Evolutionary conservation across 805 yeast genomes (phyloP).

Genomic region (Metschnikowia cerradonensis): DNA sequence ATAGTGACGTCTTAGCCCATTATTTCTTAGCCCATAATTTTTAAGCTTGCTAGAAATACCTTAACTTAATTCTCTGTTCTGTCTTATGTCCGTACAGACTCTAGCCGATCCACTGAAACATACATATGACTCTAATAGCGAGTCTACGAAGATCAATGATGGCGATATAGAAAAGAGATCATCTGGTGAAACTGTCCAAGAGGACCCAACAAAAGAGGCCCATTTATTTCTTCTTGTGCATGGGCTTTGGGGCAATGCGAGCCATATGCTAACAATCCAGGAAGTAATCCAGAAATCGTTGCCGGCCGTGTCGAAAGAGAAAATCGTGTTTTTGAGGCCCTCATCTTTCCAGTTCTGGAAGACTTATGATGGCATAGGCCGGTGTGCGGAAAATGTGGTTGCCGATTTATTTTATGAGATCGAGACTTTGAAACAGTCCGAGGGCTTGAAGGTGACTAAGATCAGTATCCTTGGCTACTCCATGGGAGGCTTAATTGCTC

Average conservation of each 20-base stretch:
- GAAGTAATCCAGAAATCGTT: constrained; percentile 37
- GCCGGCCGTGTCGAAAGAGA: constrained; percentile 23
- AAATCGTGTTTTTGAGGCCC: constrained; percentile 34
- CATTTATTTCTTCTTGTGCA: constrained; percentile 41
- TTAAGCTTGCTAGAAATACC: background rate
- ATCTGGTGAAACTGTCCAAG: background rate
- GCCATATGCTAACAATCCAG: constrained; percentile 62
- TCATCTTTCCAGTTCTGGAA: constrained; percentile 42
- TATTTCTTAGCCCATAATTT: background rate
- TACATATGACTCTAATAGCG: background rate
- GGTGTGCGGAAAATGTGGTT: constrained; percentile 33
- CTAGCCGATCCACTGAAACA: background rate
- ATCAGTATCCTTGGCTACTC: constrained; percentile 85
- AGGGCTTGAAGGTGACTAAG: constrained; percentile 44
- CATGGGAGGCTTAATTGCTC: constrained; percentile 78
- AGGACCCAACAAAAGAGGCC: constrained; percentile 13
- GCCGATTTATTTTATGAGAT: constrained; percentile 39
- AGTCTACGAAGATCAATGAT: background rate
- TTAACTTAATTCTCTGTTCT: background rate
- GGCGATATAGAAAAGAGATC: background rate
- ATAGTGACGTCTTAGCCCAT: background rate
- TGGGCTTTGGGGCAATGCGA: constrained; percentile 70
- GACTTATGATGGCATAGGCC: constrained; percentile 39
- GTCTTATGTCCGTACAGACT: background rate
- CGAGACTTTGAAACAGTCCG: constrained; percentile 31